Evolutionary conservation across 768 basidiomycete genomes (phyloP), one percentile per base, ranked within the genome.

Genomic region (Hericium alpestre): DNA sequence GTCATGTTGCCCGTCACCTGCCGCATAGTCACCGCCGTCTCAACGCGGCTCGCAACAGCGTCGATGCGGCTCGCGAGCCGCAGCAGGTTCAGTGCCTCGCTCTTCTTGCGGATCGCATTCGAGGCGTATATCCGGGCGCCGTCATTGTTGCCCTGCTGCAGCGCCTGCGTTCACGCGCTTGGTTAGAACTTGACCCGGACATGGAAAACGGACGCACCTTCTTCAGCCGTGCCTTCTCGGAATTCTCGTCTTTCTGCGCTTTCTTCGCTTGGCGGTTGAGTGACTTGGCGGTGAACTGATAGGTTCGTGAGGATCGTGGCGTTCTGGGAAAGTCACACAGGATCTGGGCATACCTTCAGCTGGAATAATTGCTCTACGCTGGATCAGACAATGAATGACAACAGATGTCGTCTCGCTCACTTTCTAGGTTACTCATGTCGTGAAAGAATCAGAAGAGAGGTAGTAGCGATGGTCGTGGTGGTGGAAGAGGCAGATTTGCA

Each of bases 21-120:
- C 51, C 91, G 83, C 92, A 99, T 97, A 56, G 95, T 97, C 46
- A 98, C 93, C 0, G 96, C 96, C 16, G 96, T 98, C 74, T 99
- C 96, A 0, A 99, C 94, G 23, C 95, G 76, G 65, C 91, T 93
- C 2, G 95, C 90, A 9, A 98, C 96, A 11, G 96, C 95, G 68
- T 99, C 96, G 71, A 98, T 90, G 25, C 94, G 81, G 66, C 91
- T 93, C 0, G 87, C 84, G 51, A 99, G 73, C 49, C 95, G 80
- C 7, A 99, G 81, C 7, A 99, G 77, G 71, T 97, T 98, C 64
- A 99, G 73, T 0, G 87, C 74, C 68, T 99, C 96, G 59, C 82
- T 89, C 80, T 98, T 98, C 84, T 99, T 99, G 51, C 96, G 81
- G 67, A 99, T 99, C 53, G 95, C 92, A 63, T 98, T 99, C 25